Conservation (phyloP, 495 filamentous ascomycete species). For the Trichoderma virens region DNA sequence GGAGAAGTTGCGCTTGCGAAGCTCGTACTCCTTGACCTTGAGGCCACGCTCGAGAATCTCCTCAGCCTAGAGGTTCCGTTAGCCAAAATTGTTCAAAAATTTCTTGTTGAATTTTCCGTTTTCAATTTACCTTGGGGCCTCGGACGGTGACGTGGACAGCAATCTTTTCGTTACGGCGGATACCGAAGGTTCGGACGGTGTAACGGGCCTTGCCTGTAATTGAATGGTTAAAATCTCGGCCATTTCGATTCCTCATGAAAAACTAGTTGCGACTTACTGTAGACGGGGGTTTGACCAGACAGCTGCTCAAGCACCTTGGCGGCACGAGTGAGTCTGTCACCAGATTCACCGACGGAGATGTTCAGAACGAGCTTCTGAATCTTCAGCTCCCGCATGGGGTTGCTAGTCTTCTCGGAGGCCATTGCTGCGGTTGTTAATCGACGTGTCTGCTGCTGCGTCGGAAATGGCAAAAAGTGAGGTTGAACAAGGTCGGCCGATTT, state of each 20-base stretch:
- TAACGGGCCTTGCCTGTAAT: conserved; percentile 91
- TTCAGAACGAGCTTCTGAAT: conserved; percentile 99
- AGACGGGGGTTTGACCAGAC: conserved; percentile 98
- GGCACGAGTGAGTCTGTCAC: conserved; percentile 98
- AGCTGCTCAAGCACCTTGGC: conserved; percentile 99
- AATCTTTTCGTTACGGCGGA: conserved; percentile 99
- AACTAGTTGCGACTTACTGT: conserved; percentile 52
- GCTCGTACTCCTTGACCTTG: conserved; percentile 99
- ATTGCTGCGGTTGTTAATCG: conserved; percentile 11
- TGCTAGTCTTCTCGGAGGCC: conserved; percentile 66
- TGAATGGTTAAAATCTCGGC: conserved; percentile 12
- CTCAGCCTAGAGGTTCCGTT: conserved; percentile 53
- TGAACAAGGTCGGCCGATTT: conserved; percentile 5
- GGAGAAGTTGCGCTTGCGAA: conserved; percentile 98
- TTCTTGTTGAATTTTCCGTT: neutral
- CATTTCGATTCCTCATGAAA: neutral
- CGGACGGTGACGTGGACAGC: conserved; percentile 99
- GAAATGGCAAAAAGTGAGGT: conserved; percentile 1
- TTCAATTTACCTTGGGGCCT: conserved; percentile 64
- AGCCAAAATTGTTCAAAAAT: neutral
- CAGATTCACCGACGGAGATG: conserved; percentile 99
- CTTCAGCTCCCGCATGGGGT: conserved; percentile 99
- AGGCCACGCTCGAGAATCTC: conserved; percentile 99
- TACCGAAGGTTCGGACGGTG: conserved; percentile 99
- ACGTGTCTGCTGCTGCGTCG: conserved; percentile 9